phyloP scores from a whole-genome alignment of 805 yeast genomes.

The Phaffomyces opuntiae region DNA sequence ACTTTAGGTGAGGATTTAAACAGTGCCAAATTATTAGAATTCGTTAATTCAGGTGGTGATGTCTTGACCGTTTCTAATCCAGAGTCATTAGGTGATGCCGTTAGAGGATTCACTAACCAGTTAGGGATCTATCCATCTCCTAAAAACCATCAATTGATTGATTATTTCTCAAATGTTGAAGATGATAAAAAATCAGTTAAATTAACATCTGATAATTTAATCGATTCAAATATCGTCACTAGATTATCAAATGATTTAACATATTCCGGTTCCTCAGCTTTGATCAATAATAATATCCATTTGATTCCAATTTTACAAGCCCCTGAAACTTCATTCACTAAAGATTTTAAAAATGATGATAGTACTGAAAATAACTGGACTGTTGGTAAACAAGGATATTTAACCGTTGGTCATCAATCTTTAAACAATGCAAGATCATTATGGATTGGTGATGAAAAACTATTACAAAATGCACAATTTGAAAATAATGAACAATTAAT shows the following conservation, averaged over 20 bases:
- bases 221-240: not conserved
- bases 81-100: slow-evolving; percentile 46
- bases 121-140: slow-evolving; percentile 84
- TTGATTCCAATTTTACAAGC: slow-evolving; percentile 67
- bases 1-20: slow-evolving; percentile 33
- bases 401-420: slow-evolving; percentile 75
- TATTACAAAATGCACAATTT: slow-evolving; percentile 37
- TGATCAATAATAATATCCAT: slow-evolving; percentile 60
- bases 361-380: slow-evolving; percentile 58
- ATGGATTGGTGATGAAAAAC: slow-evolving; percentile 70
- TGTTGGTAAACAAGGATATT: slow-evolving; percentile 69
- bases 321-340: slow-evolving; percentile 56
- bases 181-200: slow-evolving; percentile 7
- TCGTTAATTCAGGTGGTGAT: slow-evolving; percentile 65
- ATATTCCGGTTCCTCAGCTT: slow-evolving; percentile 57
- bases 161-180: slow-evolving; percentile 46
- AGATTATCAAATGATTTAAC: slow-evolving; percentile 15
- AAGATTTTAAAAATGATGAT: slow-evolving; percentile 38
- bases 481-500: slow-evolving; percentile 26
- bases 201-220: slow-evolving; percentile 6
- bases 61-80: slow-evolving; percentile 56
- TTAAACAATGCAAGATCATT: slow-evolving; percentile 67
- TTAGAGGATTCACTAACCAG: slow-evolving; percentile 64
- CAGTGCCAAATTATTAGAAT: slow-evolving; percentile 47
- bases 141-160: slow-evolving; percentile 54